These are phyloP conservation scores for Komagataella pastoris DNA, from an alignment of 805 yeast genomes.

Conservation along the genomic window DNA sequence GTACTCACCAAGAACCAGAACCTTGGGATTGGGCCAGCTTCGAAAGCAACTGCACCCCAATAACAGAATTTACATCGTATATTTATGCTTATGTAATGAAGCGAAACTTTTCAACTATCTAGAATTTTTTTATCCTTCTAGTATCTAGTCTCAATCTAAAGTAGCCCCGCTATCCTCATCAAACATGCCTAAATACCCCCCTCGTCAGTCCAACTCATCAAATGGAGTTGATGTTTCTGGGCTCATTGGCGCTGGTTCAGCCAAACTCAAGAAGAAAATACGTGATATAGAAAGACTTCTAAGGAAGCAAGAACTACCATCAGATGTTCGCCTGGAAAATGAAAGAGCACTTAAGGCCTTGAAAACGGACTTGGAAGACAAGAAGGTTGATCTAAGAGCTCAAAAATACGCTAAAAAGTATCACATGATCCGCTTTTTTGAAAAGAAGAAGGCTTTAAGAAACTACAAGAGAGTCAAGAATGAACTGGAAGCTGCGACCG, in stretches of 20 bases:
- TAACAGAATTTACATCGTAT: background rate
- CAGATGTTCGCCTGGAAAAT: slow-evolving; percentile 36
- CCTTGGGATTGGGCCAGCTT: background rate
- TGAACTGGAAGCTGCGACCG: slow-evolving; percentile 20
- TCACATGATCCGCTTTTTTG: slow-evolving; percentile 90
- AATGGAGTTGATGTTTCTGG: slow-evolving; percentile 14
- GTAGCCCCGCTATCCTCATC: background rate
- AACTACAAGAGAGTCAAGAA: slow-evolving; percentile 41
- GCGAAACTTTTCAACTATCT: background rate
- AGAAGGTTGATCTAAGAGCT: slow-evolving; percentile 24
- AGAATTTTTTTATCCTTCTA: background rate
- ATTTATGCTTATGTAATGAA: background rate
- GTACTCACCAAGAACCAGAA: background rate
- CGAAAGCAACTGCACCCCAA: background rate
- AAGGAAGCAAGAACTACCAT: slow-evolving; percentile 39
- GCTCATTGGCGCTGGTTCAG: slow-evolving; percentile 15
- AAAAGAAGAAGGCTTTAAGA: slow-evolving; percentile 72
- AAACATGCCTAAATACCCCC: background rate
- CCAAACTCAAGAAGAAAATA: slow-evolving; percentile 70
- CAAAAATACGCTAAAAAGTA: slow-evolving; percentile 49
- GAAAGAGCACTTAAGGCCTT: slow-evolving; percentile 32
- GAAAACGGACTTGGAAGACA: slow-evolving; percentile 28
- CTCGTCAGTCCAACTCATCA: background rate
- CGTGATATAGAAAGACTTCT: slow-evolving; percentile 74
- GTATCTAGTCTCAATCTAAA: background rate